Evolutionary conservation across 495 filamentous ascomycete species (phyloP), one percentile per base, ranked within the genome.

Genomic region (Lophiotrema nucula): DNA sequence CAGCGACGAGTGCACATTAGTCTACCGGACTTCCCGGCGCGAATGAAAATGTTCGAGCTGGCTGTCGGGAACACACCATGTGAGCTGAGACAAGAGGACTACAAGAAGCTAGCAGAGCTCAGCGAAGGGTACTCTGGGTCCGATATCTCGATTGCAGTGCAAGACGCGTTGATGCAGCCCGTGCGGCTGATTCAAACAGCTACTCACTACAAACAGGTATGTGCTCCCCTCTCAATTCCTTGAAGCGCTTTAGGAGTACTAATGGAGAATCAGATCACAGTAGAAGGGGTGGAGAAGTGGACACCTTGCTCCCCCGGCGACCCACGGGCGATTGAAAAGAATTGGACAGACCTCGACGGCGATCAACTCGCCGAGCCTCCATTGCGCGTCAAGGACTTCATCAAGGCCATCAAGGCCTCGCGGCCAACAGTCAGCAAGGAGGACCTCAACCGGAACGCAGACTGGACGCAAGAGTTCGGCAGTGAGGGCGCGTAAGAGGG

Each of bases 141-240:
- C 53, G 93, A 99, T 83, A 96, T 99, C 69, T 86, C 81, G 68
- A 97, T 97, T 67, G 92, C 88, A 4, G 93, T 97, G 22, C 93
- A 99, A 70, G 91, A 97, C 74, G 93, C 93, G 11, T 76, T 97
- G 18, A 99, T 99, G 93, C 90, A 97, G 68, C 95, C 93, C 0
- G 89, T 99, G 52, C 79, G 93, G 51, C 95, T 95, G 76, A 97
- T 99, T 60, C 92, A 97, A 75, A 96, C 89, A 44, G 93, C 93
- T 25, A 99, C 93, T 54, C 93, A 99, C 75, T 99, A 97, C 74
- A 97, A 97, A 71, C 87, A 88, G 80, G 92, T 77, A 39, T 70
- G 62, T 5, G 18, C 3, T 15, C 47, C 12, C 18, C 43, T 38
- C 37, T 13, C 41, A 16, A 13, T 50, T 35, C 15, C 4, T 13